These are phyloP conservation scores for Trichosporon sp. DNA, from an alignment of 1,284 basidiomycete genomes.

Conservation along the genomic window DNA sequence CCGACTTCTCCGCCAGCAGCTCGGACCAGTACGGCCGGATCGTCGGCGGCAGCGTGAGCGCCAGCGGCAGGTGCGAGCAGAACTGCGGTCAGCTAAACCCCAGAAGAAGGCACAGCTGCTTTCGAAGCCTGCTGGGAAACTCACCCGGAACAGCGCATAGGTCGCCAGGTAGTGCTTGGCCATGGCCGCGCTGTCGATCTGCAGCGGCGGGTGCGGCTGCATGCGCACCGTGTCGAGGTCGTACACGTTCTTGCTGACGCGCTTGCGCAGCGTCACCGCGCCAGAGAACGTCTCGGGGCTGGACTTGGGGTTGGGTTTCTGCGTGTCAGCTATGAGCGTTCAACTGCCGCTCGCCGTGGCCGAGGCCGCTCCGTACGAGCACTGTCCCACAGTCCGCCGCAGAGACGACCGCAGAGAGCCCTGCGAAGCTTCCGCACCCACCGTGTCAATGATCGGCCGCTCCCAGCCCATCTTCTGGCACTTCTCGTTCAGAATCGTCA, in stretches of 20 bases:
- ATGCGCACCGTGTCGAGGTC: slow-evolving; percentile 66
- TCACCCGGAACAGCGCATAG: slow-evolving; percentile 77
- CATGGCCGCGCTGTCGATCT: slow-evolving; percentile 61
- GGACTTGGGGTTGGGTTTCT: slow-evolving; percentile 54
- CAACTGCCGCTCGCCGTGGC: no score
- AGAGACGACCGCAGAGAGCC: no score
- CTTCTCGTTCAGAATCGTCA: slow-evolving; percentile 71
- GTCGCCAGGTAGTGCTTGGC: slow-evolving; percentile 84
- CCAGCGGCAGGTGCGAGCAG: slow-evolving; percentile 71
- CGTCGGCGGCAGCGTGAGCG: slow-evolving; percentile 70
- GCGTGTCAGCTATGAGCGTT: slow-evolving; percentile 10
- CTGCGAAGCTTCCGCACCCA: slow-evolving; percentile 53
- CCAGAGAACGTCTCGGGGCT: slow-evolving; percentile 58
- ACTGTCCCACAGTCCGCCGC: no score
- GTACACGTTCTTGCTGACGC: slow-evolving; percentile 64
- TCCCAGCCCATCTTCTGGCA: slow-evolving; percentile 85
- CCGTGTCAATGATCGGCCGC: slow-evolving; percentile 67
- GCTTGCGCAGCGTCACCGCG: slow-evolving; percentile 58
- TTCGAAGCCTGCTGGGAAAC: slow-evolving; percentile 29
- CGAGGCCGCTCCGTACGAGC: no score
- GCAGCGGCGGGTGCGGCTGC: slow-evolving; percentile 64
- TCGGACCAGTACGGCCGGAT: slow-evolving; percentile 80
- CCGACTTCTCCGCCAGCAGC: slow-evolving; percentile 66
- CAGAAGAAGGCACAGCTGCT: background rate
- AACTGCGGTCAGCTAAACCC: slow-evolving; percentile 54